These are phyloP conservation scores for Vanilla planifolia DNA, from an alignment of 106 monocot genomes.

Conservation along the genomic window DNA sequence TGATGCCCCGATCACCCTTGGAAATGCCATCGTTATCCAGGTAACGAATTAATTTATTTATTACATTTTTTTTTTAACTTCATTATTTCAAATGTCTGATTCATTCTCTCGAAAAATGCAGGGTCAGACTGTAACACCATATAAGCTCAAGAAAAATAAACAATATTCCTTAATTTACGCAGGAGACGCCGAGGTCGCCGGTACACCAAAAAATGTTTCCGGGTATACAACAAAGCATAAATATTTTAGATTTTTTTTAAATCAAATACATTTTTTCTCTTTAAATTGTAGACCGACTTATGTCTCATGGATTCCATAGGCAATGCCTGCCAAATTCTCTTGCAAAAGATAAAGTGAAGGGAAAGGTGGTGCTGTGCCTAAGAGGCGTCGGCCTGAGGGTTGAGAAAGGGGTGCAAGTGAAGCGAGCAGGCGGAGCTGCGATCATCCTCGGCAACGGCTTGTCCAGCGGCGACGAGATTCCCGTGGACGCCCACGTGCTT, in stretches of 20 bases:
- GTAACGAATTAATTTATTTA: slow-evolving; percentile 11
- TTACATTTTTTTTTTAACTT: not conserved
- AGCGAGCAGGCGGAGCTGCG: slow-evolving; percentile 67
- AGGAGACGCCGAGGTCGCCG: slow-evolving; percentile 52
- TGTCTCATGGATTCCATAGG: slow-evolving; percentile 21
- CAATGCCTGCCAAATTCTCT: slow-evolving; percentile 82
- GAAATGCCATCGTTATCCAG: slow-evolving; percentile 37
- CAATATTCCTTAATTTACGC: slow-evolving; percentile 59
- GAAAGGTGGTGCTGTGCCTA: slow-evolving; percentile 75
- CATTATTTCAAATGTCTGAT: not conserved
- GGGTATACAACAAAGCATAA: no score
- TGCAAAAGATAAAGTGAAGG: slow-evolving; percentile 33
- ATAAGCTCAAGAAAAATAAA: slow-evolving; percentile 20
- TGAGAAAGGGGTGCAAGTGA: slow-evolving; percentile 72
- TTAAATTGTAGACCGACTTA: no score
- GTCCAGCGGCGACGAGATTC: slow-evolving; percentile 55
- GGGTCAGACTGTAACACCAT: slow-evolving; percentile 79
- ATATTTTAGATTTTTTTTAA: not conserved
- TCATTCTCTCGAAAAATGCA: slow-evolving; percentile 4
- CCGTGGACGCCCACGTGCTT: slow-evolving; percentile 65
- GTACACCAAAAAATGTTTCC: slow-evolving; percentile 35
- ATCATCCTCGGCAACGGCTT: slow-evolving; percentile 60
- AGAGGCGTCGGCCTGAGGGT: slow-evolving; percentile 56
- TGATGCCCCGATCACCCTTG: slow-evolving; percentile 30
- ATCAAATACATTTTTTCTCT: no score